Conservation (phyloP, 768 basidiomycete species). For the Termitomyces bulborhizus region DNA sequence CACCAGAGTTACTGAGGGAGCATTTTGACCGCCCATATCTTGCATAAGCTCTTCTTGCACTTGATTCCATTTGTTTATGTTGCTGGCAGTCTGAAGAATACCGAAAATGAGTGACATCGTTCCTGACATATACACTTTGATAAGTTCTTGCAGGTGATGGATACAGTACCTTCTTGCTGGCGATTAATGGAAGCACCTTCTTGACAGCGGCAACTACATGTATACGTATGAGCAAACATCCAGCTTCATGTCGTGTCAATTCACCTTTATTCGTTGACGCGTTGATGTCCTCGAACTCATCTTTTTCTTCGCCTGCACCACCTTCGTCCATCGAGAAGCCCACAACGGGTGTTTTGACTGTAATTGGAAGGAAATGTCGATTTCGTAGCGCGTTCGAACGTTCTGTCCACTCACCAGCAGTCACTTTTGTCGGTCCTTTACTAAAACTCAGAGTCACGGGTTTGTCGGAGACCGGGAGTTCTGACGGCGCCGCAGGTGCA, state of each 20-base stretch:
- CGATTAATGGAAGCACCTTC: constrained; percentile 76
- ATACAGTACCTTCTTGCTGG: constrained; percentile 71
- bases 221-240: background rate
- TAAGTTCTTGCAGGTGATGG: background rate
- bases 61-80: constrained; percentile 97
- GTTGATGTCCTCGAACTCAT: constrained; percentile 34
- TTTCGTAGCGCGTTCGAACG: background rate
- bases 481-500: constrained; percentile 48
- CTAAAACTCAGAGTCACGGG: constrained; percentile 75
- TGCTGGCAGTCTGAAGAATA: constrained; percentile 63
- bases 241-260: constrained; percentile 13
- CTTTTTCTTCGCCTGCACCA: constrained; percentile 31
- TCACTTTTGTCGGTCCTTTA: constrained; percentile 38
- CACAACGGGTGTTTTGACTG: constrained; percentile 36
- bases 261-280: constrained; percentile 47
- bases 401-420: constrained; percentile 15
- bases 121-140: background rate
- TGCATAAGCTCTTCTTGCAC: constrained; percentile 83
- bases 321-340: constrained; percentile 70
- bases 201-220: constrained; percentile 38
- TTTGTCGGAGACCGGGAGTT: constrained; percentile 70
- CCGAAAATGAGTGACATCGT: constrained; percentile 6
- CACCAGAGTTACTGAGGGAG: constrained; percentile 25
- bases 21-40: constrained; percentile 22
- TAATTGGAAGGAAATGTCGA: constrained; percentile 10